Percentiles rank a stretch among this genome's conserved stretches.
phyloP scores from a whole-genome alignment of 768 basidiomycete species.

The Phaeotremella fagi region DNA sequence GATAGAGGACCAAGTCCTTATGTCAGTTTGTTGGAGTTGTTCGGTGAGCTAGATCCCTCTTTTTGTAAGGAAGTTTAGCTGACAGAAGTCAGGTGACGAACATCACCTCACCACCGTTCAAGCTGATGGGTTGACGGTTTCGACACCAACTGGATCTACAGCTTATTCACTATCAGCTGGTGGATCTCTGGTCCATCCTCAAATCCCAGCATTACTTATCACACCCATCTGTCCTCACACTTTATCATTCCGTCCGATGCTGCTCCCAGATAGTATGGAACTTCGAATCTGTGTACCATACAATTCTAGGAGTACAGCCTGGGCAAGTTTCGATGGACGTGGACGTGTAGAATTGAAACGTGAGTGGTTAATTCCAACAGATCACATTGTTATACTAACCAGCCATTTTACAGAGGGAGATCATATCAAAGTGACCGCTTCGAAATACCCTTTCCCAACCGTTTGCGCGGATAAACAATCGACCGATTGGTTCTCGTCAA shows the following conservation, averaged over 20 bases:
- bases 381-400: background rate
- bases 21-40: slow-evolving; percentile 89
- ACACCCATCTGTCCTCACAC: slow-evolving; percentile 99
- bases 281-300: slow-evolving; percentile 97
- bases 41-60: slow-evolving; percentile 59
- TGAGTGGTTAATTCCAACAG: slow-evolving; percentile 54
- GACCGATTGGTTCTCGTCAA: slow-evolving; percentile 97
- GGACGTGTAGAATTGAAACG: slow-evolving; percentile 94
- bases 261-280: slow-evolving; percentile 97
- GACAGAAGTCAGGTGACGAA: slow-evolving; percentile 68
- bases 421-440: slow-evolving; percentile 96
- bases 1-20: slow-evolving; percentile 98
- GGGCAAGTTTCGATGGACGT: slow-evolving; percentile 97
- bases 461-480: slow-evolving; percentile 97
- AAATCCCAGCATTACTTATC: slow-evolving; percentile 92
- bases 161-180: slow-evolving; percentile 99
- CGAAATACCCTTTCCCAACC: slow-evolving; percentile 96
- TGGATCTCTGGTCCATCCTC: slow-evolving; percentile 94
- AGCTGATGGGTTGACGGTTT: slow-evolving; percentile 90
- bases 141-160: slow-evolving; percentile 95
- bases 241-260: slow-evolving; percentile 96
- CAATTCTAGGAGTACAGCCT: slow-evolving; percentile 95
- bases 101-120: slow-evolving; percentile 99
- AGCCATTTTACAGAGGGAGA: slow-evolving; percentile 72
- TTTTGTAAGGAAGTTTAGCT: background rate